Base-by-base conservation (phyloP, 2,329 filamentous ascomycete species). In the Trichoderma sp. region DNA sequence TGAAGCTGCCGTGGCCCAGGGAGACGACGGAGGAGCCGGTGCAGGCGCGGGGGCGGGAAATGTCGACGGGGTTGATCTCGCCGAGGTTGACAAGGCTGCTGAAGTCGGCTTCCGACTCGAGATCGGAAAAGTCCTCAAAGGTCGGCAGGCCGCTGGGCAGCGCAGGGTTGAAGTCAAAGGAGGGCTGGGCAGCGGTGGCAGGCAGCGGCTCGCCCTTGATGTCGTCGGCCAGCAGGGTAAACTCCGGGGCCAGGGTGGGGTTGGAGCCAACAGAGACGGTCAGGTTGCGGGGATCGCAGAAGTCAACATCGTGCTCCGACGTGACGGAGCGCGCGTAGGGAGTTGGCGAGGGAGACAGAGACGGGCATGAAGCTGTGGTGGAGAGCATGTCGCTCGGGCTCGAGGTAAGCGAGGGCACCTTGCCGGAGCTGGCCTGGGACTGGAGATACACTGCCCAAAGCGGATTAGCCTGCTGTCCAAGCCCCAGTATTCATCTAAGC, bases 101-200 rank as follows among this genome's bases (percentile, higher is more conserved):
- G 47, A 96, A 92, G 75, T 95, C 92, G 83, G 96, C 92, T 72
- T 97, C 93, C 0, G 91, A 93, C 76, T 97, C 93, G 64, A 97
- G 84, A 72, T 96, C 93, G 26, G 93, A 95, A 70, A 96, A 87
- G 69, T 92, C 90, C 76, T 96, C 91, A 71, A 96, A 96, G 9
- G 84, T 82, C 28, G 90, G 89, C 34, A 95, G 83, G 26, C 85
- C 85, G 79, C 84, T 80, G 70, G 81, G 79, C 26, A 81, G 69
- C n/a, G 77, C 74, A 56, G 78, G 72, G 68, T 78, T 78, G 73
- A 88, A 86, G 67, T 85, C 82, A 69, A 89, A 85, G 26, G 77
- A 67, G 71, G 72, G 77, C 73, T 75, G 77, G 65, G 74, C 73
- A 63, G 77, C 78, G 78, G 75, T 77, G 76, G 79, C 78, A 78